Conservation (phyloP, 768 basidiomycete species). For the Tulasnella sp. region DNA sequence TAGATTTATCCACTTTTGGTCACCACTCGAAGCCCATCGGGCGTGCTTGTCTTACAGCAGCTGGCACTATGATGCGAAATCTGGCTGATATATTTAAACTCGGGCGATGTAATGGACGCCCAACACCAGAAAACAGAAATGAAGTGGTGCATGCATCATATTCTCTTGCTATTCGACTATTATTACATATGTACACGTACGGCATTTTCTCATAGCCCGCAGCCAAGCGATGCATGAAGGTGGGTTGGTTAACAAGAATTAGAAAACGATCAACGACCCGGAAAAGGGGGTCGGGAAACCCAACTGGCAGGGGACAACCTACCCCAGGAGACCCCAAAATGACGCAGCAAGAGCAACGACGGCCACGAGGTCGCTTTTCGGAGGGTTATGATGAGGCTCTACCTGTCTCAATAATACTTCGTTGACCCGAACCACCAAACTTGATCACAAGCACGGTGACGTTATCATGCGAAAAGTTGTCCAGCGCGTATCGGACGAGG, state of each 20-base stretch:
- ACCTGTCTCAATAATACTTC: background rate
- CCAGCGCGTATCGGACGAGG: constrained; percentile 77
- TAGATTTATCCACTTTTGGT: too few species aligned
- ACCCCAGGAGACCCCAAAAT: too few species aligned
- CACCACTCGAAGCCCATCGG: too few species aligned
- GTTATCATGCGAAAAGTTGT: constrained; percentile 90
- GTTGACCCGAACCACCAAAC: constrained; percentile 42
- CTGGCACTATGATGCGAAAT: too few species aligned
- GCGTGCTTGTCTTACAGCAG: too few species aligned
- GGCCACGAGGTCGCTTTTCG: background rate
- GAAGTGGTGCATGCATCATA: background rate
- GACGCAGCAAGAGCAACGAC: too few species aligned
- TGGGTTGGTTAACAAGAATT: background rate
- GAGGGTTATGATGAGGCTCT: background rate
- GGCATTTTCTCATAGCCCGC: background rate
- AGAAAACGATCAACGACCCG: background rate
- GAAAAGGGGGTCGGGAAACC: background rate
- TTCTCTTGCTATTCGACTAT: background rate
- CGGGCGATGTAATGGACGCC: too few species aligned
- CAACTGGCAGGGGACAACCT: background rate
- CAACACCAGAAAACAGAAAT: too few species aligned
- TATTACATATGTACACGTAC: background rate
- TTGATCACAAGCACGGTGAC: constrained; percentile 86
- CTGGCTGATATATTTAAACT: too few species aligned
- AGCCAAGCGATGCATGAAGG: background rate